phyloP scores from a whole-genome alignment of 768 basidiomycete genomes.

The Dacryopinax primogenitus region DNA sequence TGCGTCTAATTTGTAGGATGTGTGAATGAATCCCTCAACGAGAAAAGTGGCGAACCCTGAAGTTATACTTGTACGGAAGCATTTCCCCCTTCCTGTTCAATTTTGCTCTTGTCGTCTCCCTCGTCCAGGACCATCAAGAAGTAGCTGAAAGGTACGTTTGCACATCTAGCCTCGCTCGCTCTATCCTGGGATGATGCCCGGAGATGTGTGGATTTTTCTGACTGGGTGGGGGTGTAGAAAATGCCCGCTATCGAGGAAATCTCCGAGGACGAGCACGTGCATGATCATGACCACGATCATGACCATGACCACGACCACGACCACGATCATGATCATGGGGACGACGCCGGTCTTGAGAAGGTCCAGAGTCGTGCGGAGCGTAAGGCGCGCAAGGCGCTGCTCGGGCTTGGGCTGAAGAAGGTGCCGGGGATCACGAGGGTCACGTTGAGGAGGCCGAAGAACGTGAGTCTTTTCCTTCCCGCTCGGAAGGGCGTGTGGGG shows the following conservation, averaged over 20 bases:
- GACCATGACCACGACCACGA: conserved; percentile 40
- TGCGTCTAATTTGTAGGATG: no score
- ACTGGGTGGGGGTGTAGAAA: not conserved
- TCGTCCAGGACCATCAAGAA: not conserved
- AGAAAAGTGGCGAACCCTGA: conserved; percentile 1
- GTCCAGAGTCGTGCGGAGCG: conserved; percentile 90
- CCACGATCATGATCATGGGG: conserved; percentile 67
- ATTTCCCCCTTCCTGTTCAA: not conserved
- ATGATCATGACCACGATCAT: conserved; percentile 42
- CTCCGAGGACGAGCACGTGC: conserved; percentile 46
- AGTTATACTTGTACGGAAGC: not conserved
- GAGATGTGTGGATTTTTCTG: not conserved
- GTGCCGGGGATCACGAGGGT: conserved; percentile 90
- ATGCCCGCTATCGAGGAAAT: conserved; percentile 70
- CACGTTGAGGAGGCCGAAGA: conserved; percentile 87
- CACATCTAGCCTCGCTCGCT: not conserved
- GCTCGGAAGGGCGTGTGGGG: not conserved
- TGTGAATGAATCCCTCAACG: no score
- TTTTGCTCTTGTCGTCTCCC: not conserved
- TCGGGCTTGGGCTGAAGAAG: conserved; percentile 82
- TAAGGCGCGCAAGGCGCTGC: conserved; percentile 87
- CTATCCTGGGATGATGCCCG: not conserved
- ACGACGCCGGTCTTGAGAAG: conserved; percentile 75
- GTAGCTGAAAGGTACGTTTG: not conserved
- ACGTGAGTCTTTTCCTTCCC: conserved; percentile 38